A percentile compares a stretch with the other conserved stretches of the same genome.
Evolutionary conservation across 192 early-diverging fungal genomes (phyloP).

Genomic region (Coemansia sp.): DNA sequence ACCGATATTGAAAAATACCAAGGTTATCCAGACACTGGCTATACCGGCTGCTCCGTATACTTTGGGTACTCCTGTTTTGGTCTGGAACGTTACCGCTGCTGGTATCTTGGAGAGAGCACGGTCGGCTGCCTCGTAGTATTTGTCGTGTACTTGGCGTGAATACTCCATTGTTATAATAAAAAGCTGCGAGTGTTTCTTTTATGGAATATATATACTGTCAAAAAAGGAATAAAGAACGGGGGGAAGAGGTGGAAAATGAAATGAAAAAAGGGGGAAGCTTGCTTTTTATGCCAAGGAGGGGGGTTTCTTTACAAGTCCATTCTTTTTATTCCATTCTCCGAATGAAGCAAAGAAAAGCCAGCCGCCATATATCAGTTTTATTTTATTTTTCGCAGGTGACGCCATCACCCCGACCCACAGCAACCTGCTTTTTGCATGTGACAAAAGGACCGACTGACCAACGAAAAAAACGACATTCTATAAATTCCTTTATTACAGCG

Average conservation of each 20-base stretch:
- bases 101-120: conserved; percentile 71
- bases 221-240: neutral
- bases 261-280: neutral
- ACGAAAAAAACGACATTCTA: neutral
- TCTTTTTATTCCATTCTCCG: too few species aligned
- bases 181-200: neutral
- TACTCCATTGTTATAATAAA: conserved; percentile 38
- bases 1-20: conserved; percentile 91
- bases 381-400: too few species aligned
- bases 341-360: neutral
- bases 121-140: conserved; percentile 57
- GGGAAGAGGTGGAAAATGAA: too few species aligned
- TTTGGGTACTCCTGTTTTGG: conserved; percentile 81
- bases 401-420: too few species aligned
- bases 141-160: conserved; percentile 41
- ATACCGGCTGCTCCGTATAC: conserved; percentile 76
- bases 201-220: too few species aligned
- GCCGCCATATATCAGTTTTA: too few species aligned
- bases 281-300: neutral
- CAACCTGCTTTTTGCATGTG: too few species aligned
- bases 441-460: too few species aligned
- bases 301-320: too few species aligned
- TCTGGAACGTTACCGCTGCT: conserved; percentile 67
- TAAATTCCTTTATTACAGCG: neutral
- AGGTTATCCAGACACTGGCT: conserved; percentile 60